Base-by-base conservation (phyloP, 805 yeast species). In the Lipomyces sp. region DNA sequence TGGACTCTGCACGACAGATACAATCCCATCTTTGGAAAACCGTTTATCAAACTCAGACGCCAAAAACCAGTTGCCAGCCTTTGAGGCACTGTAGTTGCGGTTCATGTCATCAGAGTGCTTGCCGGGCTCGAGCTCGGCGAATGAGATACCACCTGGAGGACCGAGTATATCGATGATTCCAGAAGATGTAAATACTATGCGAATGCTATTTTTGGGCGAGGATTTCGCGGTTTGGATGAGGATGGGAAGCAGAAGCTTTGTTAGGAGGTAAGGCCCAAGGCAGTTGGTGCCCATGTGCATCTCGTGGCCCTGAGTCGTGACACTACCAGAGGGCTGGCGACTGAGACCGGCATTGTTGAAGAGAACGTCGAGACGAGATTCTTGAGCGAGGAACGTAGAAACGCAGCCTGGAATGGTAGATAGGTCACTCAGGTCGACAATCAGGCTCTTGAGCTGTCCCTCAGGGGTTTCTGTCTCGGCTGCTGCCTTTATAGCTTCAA, bases 271-370 rank as follows among this genome's bases (percentile, higher is more conserved):
- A 81, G 37, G 83, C 1, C 83, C 86, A 18, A 85, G 67, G 18
- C 73, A 78, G 72, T 84, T 85, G 24, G 81, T 79, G 13, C 85
- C 87, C 51, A 82, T 73, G 61, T 81, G 83, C 45, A 76, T 62
- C 60, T 84, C 86, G 64, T 76, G 79, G 6, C 84, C 65, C 53
- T 66, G 69, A n/a, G 59, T 62, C 2, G 85, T 79, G 39, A 62
- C 65, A 6, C 79, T 68, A 0, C 78, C 81, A 30, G 55, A 59
- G 2, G 83, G 80, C n/a, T n/a, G 2, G 81, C 80, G 15, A 63
- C 65, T 81, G 80, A 79, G 2, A 83, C 83, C 84, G 8, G 84
- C 85, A 71, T 83, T 83, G 59, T 77, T 80, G 59, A 78, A 69
- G 80, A 78, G 35, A 82, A 73, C 32, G 80, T 75, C 2, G 79